phyloP scores from a whole-genome alignment of 306 rosid species.

The Ormosia semicastrata region DNA sequence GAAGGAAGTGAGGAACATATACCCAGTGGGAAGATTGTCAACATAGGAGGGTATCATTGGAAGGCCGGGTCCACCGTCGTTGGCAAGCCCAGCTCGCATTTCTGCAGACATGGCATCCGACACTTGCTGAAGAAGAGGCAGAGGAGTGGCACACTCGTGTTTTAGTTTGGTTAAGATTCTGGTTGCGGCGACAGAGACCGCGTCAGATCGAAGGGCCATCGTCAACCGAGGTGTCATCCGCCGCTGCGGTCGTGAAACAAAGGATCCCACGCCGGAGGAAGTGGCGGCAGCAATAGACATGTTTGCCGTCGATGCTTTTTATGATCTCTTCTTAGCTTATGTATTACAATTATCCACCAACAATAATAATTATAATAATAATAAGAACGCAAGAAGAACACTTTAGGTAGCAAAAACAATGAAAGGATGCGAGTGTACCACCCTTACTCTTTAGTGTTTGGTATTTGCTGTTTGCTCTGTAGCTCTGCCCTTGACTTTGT shows the following conservation, averaged over 20 bases:
- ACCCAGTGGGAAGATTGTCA: constrained; percentile 87
- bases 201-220: constrained; percentile 63
- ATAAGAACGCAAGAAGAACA: not conserved
- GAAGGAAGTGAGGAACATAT: not conserved
- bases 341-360: no score
- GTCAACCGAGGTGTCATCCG: constrained; percentile 33
- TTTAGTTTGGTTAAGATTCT: constrained; percentile 51
- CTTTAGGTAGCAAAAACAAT: not conserved
- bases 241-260: constrained; percentile 41
- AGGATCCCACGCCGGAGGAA: constrained; percentile 45
- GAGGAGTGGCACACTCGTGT: constrained; percentile 69
- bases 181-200: constrained; percentile 39
- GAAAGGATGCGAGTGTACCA: not conserved
- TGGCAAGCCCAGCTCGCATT: constrained; percentile 78
- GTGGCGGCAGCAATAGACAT: constrained; percentile 51
- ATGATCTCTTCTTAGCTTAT: not conserved
- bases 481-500: not conserved
- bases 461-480: not conserved
- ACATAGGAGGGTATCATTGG: constrained; percentile 88
- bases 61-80: constrained; percentile 57
- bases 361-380: no score
- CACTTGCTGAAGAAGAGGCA: constrained; percentile 68
- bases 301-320: not conserved
- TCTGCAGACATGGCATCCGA: constrained; percentile 63
- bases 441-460: no score